A percentile compares a stretch with the other conserved stretches of the same genome.
Conservation (phyloP, 2,329 filamentous ascomycete genomes). For the Chaetothyriales sp. region DNA sequence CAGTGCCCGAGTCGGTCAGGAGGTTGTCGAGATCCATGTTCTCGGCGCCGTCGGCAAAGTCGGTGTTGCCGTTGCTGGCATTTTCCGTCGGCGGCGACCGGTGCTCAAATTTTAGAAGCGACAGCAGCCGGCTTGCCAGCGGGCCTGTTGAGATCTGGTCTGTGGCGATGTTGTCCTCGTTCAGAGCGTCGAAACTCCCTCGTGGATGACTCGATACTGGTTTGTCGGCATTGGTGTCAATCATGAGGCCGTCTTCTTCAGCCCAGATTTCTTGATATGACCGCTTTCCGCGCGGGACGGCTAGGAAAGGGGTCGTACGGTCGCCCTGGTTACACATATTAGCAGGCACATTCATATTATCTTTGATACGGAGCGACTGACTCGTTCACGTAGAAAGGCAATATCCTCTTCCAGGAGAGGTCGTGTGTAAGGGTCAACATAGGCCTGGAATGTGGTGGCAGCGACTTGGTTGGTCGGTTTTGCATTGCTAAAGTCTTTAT, state of each 20-base stretch:
- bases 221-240: slow-evolving; percentile 54
- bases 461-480: slow-evolving; percentile 92
- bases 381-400: slow-evolving; percentile 74
- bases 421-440: slow-evolving; percentile 81
- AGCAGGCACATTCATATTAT: not conserved
- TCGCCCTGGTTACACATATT: slow-evolving; percentile 44
- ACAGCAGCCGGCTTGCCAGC: slow-evolving; percentile 64
- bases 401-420: slow-evolving; percentile 85
- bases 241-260: slow-evolving; percentile 74
- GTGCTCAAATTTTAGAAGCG: slow-evolving; percentile 63
- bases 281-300: slow-evolving; percentile 68
- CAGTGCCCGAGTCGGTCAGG: slow-evolving; percentile 14
- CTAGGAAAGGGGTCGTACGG: slow-evolving; percentile 64
- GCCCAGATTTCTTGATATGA: slow-evolving; percentile 87
- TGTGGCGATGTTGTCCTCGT: slow-evolving; percentile 71
- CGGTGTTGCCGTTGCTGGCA: slow-evolving; percentile 37
- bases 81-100: slow-evolving; percentile 39
- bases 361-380: slow-evolving; percentile 18
- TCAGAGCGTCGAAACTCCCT: slow-evolving; percentile 72
- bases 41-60: slow-evolving; percentile 23
- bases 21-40: slow-evolving; percentile 31
- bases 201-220: slow-evolving; percentile 67
- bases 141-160: slow-evolving; percentile 82
- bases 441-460: slow-evolving; percentile 81
- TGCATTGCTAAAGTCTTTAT: slow-evolving; percentile 87